Evolutionary conservation across 192 early-diverging fungal species (phyloP).

Genomic region (Haplosporangium gracile): DNA sequence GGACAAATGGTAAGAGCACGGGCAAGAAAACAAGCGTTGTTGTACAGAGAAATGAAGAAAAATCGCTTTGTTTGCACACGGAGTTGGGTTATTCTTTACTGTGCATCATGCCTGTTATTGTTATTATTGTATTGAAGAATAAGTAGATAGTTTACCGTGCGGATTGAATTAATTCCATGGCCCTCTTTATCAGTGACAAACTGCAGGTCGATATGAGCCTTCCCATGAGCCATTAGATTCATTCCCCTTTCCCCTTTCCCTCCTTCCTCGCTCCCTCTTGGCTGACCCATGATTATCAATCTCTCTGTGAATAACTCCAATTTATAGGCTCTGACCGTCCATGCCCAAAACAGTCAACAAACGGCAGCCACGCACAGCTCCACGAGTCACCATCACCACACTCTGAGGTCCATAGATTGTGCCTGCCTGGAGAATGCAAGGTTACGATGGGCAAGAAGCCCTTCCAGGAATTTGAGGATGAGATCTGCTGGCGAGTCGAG

Average conservation of each 20-base stretch:
- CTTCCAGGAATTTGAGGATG: conserved; percentile 50
- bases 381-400: background rate
- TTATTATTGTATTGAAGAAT: background rate
- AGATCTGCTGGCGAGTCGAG: conserved; percentile 56
- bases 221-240: conserved; percentile 1
- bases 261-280: background rate
- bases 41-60: background rate
- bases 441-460: conserved; percentile 14
- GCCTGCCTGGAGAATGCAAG: background rate
- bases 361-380: conserved; percentile 19
- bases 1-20: background rate
- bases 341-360: conserved; percentile 23
- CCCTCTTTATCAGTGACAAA: background rate
- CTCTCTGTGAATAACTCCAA: conserved; percentile 5
- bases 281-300: background rate
- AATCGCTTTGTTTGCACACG: background rate
- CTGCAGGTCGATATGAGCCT: conserved; percentile 13
- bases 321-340: conserved; percentile 18
- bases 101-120: background rate
- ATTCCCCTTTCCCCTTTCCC: background rate
- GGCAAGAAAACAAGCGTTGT: background rate
- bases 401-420: background rate
- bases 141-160: background rate
- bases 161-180: background rate
- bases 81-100: background rate